Base-by-base conservation (phyloP, 345 rosid genomes). In the Gossypium rotundifolium region DNA sequence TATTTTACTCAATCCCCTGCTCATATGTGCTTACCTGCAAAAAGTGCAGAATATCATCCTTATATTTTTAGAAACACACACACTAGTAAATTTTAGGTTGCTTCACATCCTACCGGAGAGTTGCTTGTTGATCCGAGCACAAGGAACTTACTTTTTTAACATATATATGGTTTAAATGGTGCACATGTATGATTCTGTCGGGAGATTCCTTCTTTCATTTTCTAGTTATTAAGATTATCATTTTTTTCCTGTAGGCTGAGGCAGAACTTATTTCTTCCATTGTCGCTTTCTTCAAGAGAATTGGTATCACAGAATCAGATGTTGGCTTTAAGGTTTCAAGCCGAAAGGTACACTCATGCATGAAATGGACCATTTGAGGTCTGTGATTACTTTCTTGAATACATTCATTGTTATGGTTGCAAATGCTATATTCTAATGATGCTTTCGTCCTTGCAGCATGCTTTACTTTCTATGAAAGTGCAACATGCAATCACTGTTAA, bases 261-360 rank as follows among this genome's bases (percentile, higher is more conserved):
- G 98, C 99, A 45, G 99, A 94, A 79, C 95, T 92, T 44, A 81
- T 92, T 64, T 91, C 98, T 64, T 86, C 99, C 48, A 84, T 92
- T 54, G 84, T 89, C 69, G 81, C 96, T 45, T 91, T 92, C 84
- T 92, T 92, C 64, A 92, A 88, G 82, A 83, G 84, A 78, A 77
- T 92, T 84, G 98, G 99, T 70, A 87, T 95, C 77, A 87, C 91
- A 44, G 80, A 91, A 45, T 85, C 91, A 53, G 98, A 95, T 80
- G 91, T 95, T 72, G 98, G 99, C 72, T 90, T 95, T 80, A 92
- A 85, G 83, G 85, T 92, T 85, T 92, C 97, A 22, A 95, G 99
- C 83, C 89, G 99, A 73, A 95, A 95, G 98, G 98, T 94, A 59
- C 20, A 60, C 3, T 65, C 54, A 72, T 22, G 44, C 52, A 62